Conservation (phyloP, 2,329 filamentous ascomycete species). For the Trichoderma sp. region DNA sequence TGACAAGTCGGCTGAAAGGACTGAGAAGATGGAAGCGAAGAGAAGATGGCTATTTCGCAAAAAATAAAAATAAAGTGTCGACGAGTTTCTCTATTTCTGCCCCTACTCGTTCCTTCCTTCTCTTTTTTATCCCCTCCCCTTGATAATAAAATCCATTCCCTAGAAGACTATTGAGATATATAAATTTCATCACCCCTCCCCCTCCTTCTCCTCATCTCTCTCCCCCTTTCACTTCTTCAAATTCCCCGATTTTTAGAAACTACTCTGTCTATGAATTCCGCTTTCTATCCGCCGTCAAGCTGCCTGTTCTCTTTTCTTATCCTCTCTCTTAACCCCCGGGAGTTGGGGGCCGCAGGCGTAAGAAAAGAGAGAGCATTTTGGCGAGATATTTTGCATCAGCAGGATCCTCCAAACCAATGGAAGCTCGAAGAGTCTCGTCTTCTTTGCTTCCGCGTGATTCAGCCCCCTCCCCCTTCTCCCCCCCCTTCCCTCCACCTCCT, state of each 20-base stretch:
- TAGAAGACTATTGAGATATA: too few relatives aligned
- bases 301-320: constrained; percentile 29
- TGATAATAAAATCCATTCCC: too few relatives aligned
- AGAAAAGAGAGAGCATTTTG: constrained; percentile 72
- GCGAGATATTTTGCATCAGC: constrained; percentile 75
- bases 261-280: constrained; percentile 13
- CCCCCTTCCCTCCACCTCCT: too few relatives aligned
- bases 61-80: background rate
- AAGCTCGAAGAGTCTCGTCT: constrained; percentile 66
- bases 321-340: too few relatives aligned
- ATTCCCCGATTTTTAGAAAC: background rate
- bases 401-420: constrained; percentile 64
- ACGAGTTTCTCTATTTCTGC: background rate
- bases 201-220: too few relatives aligned
- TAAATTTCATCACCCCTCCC: too few relatives aligned
- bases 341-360: constrained; percentile 45
- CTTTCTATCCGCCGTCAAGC: constrained; percentile 38
- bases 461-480: too few relatives aligned
- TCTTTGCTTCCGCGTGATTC: constrained; percentile 71
- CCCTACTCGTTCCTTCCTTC: background rate
- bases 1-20: background rate
- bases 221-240: background rate
- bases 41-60: constrained; percentile 14
- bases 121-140: background rate
- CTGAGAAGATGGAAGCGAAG: constrained; percentile 23